Conservation (phyloP, 805 yeast species). For the Kodamaea laetipori region DNA sequence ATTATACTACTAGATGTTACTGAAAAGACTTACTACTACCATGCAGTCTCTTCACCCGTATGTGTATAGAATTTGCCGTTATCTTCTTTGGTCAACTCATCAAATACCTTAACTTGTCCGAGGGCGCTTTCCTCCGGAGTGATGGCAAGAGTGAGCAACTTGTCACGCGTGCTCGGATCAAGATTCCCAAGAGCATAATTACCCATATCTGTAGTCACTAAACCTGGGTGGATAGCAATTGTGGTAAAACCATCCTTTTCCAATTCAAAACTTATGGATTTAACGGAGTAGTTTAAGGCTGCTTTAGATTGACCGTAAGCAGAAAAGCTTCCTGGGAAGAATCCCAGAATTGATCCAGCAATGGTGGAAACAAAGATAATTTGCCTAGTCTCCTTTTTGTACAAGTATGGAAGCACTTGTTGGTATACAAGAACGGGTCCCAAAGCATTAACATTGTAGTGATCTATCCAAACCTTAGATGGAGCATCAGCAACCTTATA, state of each 20-base stretch:
- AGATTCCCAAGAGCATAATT: background rate
- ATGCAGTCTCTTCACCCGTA: constrained; percentile 19
- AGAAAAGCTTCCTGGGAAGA: constrained; percentile 19
- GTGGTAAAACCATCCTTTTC: constrained; percentile 26
- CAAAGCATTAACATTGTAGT: constrained; percentile 25
- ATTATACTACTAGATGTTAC: too few relatives aligned
- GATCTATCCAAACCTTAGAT: constrained; percentile 19
- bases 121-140: background rate
- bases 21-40: too few relatives aligned
- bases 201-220: constrained; percentile 14
- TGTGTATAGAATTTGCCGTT: constrained; percentile 28
- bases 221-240: constrained; percentile 29
- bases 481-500: constrained; percentile 20
- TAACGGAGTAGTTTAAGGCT: constrained; percentile 31
- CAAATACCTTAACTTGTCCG: constrained; percentile 17
- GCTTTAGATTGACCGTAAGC: constrained; percentile 41
- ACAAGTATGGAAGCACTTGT: constrained; percentile 29
- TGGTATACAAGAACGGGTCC: constrained; percentile 35
- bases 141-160: too few relatives aligned
- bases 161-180: too few relatives aligned
- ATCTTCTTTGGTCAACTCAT: constrained; percentile 22
- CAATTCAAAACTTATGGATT: constrained; percentile 26
- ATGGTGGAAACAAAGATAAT: constrained; percentile 30
- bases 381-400: constrained; percentile 24
- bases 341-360: constrained; percentile 28